phyloP scores from a whole-genome alignment of 2,329 filamentous ascomycete genomes.

The Mycosphaerella sp. region DNA sequence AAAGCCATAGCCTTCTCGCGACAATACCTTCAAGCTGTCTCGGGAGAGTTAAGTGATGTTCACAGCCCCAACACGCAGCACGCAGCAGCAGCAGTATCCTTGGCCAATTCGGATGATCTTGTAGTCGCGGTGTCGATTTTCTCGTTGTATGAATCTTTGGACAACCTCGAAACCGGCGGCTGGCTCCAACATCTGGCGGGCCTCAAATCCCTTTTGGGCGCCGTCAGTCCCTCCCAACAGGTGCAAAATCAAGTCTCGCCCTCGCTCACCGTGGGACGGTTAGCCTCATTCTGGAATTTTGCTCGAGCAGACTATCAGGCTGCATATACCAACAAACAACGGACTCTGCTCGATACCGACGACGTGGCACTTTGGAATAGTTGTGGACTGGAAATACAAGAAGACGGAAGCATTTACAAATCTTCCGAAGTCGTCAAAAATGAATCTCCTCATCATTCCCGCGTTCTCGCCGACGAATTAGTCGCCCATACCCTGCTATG shows the following conservation, averaged over 20 bases:
- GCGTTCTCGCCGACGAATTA: slow-evolving; percentile 33
- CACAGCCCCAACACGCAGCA: slow-evolving; percentile 21
- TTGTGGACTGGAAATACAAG: slow-evolving; percentile 53
- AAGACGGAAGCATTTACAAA: slow-evolving; percentile 42
- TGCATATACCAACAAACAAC: slow-evolving; percentile 51
- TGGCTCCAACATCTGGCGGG: slow-evolving; percentile 56
- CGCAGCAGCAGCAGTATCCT: slow-evolving; percentile 24
- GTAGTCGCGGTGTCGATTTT: slow-evolving; percentile 60
- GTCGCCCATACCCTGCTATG: slow-evolving; percentile 59
- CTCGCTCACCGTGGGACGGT: slow-evolving; percentile 49
- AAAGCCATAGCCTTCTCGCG: slow-evolving; percentile 40
- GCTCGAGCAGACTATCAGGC: slow-evolving; percentile 43
- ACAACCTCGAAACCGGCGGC: slow-evolving; percentile 54
- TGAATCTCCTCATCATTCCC: slow-evolving; percentile 38
- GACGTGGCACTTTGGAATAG: slow-evolving; percentile 57
- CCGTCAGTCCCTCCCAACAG: slow-evolving; percentile 30
- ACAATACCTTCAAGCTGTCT: slow-evolving; percentile 40
- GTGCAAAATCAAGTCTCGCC: slow-evolving; percentile 39
- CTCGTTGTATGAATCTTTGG: slow-evolving; percentile 60
- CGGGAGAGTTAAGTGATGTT: slow-evolving; percentile 24
- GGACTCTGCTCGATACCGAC: slow-evolving; percentile 55
- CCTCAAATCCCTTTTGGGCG: slow-evolving; percentile 54
- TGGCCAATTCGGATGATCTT: slow-evolving; percentile 51
- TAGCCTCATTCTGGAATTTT: slow-evolving; percentile 61
- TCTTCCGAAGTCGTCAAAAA: slow-evolving; percentile 48